Evolutionary conservation across 164 flowering plant species (phyloP).

Genomic region (Sextonia rubra): DNA sequence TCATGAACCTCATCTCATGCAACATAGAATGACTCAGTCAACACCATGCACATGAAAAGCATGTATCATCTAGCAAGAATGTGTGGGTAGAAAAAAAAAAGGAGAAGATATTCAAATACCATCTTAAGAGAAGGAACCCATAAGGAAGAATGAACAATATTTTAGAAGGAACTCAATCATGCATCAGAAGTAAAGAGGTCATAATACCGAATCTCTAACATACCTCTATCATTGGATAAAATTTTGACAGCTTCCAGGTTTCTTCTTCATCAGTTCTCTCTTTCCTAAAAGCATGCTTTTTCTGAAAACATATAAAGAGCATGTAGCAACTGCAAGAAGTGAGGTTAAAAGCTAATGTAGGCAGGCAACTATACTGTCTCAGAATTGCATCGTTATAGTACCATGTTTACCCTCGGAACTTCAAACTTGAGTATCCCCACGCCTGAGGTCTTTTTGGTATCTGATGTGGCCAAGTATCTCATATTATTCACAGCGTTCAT

Average conservation of each 20-base stretch:
- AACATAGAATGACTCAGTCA: too few relatives aligned
- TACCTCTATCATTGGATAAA: conserved; percentile 98
- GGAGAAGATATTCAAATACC: too few relatives aligned
- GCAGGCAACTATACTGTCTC: not conserved
- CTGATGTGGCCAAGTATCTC: conserved; percentile 66
- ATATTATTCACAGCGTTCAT: conserved; percentile 77
- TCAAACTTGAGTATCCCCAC: conserved; percentile 81
- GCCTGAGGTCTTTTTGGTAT: conserved; percentile 51
- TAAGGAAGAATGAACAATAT: not conserved
- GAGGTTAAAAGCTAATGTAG: not conserved
- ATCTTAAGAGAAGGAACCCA: not conserved
- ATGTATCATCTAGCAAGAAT: too few relatives aligned
- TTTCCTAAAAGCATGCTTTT: conserved; percentile 71
- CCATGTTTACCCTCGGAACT: conserved; percentile 55
- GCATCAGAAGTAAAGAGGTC: not conserved
- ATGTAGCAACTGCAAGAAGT: not conserved
- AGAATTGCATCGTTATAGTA: not conserved
- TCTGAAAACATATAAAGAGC: conserved; percentile 33
- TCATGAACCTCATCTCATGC: too few relatives aligned
- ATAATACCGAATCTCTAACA: not conserved
- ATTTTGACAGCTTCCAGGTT: conserved; percentile 82
- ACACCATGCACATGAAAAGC: too few relatives aligned
- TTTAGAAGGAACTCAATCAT: not conserved
- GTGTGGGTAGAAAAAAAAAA: not conserved
- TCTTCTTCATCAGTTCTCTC: conserved; percentile 72